Percentiles rank a stretch among this genome's conserved stretches.
Conservation (phyloP, 768 basidiomycete species). For the Tylopilus cervinicoccineus region DNA sequence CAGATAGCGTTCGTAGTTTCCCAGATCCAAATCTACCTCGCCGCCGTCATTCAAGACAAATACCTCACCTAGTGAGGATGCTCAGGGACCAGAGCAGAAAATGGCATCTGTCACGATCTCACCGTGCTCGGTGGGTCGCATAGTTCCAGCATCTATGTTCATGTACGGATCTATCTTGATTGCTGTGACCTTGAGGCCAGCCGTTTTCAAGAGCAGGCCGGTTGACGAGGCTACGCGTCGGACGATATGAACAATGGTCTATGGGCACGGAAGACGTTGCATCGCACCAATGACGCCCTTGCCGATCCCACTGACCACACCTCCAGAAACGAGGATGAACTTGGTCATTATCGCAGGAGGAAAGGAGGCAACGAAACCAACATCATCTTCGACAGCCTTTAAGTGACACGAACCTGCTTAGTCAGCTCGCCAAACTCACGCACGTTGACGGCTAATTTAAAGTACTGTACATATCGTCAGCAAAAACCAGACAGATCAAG, state of each 20-base stretch:
- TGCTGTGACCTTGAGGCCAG: constrained; percentile 93
- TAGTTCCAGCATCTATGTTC: constrained; percentile 99
- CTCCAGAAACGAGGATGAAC: constrained; percentile 94
- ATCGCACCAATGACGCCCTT: constrained; percentile 96
- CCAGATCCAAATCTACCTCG: constrained; percentile 95
- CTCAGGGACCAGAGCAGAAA: constrained; percentile 17
- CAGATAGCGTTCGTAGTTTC: constrained; percentile 98
- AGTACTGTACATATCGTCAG: neutral
- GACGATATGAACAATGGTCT: constrained; percentile 19
- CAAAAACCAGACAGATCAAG: constrained; percentile 30
- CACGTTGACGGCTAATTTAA: too few relatives aligned
- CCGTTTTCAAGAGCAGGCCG: constrained; percentile 90
- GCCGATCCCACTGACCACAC: constrained; percentile 97
- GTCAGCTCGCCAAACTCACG: too few relatives aligned
- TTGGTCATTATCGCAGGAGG: constrained; percentile 65
- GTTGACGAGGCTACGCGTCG: constrained; percentile 82
- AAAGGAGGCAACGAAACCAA: neutral
- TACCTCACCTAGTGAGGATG: constrained; percentile 69
- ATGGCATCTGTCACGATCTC: constrained; percentile 28
- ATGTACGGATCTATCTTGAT: constrained; percentile 99
- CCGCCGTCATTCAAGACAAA: constrained; percentile 98
- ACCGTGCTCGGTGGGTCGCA: constrained; percentile 99
- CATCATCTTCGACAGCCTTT: constrained; percentile 1
- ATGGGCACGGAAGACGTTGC: constrained; percentile 13
- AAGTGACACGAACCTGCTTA: constrained; percentile 1